These are phyloP conservation scores for Dryadomyces quercivorus DNA, from an alignment of 2,329 filamentous ascomycete genomes.

Conservation along the genomic window DNA sequence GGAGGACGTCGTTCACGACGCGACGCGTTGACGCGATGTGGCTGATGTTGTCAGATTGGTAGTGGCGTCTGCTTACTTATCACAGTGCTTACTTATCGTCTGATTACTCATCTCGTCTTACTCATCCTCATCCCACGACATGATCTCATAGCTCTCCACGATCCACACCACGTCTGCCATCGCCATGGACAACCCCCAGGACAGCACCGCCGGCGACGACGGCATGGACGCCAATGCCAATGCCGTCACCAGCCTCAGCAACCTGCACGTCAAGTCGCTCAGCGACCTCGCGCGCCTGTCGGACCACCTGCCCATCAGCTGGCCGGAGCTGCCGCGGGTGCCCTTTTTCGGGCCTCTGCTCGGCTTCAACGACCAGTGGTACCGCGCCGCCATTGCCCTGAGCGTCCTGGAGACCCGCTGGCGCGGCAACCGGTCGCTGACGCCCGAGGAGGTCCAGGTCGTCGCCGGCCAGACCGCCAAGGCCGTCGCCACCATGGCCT, in stretches of 20 bases:
- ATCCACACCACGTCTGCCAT: too few relatives aligned
- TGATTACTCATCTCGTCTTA: too few relatives aligned
- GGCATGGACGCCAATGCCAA: conserved; percentile 2
- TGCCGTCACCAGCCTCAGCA: conserved; percentile 2
- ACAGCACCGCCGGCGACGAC: background rate
- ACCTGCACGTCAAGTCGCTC: conserved; percentile 6
- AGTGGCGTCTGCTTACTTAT: too few relatives aligned
- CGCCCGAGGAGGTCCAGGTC: conserved; percentile 11
- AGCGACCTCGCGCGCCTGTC: conserved; percentile 5
- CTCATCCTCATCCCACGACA: too few relatives aligned
- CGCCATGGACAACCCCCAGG: background rate
- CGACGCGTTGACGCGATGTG: conserved; percentile 8
- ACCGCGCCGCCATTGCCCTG: conserved; percentile 8
- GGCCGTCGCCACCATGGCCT: conserved; percentile 3
- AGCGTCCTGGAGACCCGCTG: conserved; percentile 8
- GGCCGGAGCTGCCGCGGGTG: conserved; percentile 8
- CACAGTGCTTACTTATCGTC: background rate
- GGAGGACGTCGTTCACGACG: background rate
- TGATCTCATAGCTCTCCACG: too few relatives aligned
- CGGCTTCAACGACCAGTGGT: conserved; percentile 7
- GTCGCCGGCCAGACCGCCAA: conserved; percentile 10
- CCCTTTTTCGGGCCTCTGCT: conserved; percentile 8
- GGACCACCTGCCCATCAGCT: conserved; percentile 9
- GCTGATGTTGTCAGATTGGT: background rate
- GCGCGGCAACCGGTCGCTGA: conserved; percentile 9